Evolutionary conservation across 345 rosid species (phyloP), one percentile per base, ranked within the genome.

Genomic region (Salix suchowensis): DNA sequence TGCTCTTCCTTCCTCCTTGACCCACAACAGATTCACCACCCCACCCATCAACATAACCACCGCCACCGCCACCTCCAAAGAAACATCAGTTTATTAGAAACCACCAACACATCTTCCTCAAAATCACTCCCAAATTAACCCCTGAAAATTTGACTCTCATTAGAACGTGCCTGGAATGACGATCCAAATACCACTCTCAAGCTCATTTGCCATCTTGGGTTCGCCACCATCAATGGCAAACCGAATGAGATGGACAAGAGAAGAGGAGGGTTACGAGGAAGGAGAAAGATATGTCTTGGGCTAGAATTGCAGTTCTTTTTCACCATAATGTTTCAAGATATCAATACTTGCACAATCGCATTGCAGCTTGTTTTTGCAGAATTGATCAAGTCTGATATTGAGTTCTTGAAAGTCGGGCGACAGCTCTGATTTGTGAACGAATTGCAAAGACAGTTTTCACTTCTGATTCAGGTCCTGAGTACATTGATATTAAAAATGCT

Each of bases 391-490:
- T 71, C 74, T 46, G 74, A 71, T 72, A 40, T 30, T 6, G 75
- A 55, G 2, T 19, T 34, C 28, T 34, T 36, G 75, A 54, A 54
- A 30, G 28, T 54, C 46, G 8, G 65, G 36, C 36, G 36, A 34
- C 6, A 24, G 21, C 65, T 19, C 75, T 72, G 9, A 54, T 72
- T 14, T 72, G 75, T 34, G 75, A 72, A 60, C 39, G 46, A 16
- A 58, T 72, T 72, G 66, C 48, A 16, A 32, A 42, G 75, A 34
- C 23, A 39, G 28, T 4, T 36, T 72, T 58, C 75, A 66, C 75
- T 3, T 11, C 4, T 0, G 40, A 52, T 28, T 26, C 15, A 37
- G 46, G 39, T 40, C 32, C 30, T 34, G 34, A n/a, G 69, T 74
- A 64, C 8, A 6, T 2, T 7, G n/a, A 4, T 10, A 74, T 64